Base-by-base conservation (phyloP, 805 yeast species). In the Kodamaea kaohsiungensis region DNA sequence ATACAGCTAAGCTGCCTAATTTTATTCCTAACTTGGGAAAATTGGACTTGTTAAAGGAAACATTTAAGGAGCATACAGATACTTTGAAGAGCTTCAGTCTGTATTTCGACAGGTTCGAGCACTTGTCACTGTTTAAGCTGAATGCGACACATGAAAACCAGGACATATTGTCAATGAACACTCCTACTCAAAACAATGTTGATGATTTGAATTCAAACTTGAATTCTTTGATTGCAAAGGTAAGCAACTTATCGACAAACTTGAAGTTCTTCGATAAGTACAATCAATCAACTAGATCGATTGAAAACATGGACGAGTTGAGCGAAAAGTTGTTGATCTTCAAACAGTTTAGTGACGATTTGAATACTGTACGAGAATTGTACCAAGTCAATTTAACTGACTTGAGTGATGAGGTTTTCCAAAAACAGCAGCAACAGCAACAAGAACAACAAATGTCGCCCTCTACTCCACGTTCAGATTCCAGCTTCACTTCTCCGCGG, bases 281-380 rank as follows among this genome's bases (percentile, higher is more conserved):
- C 58, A 70, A 72, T 54, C 65, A 63, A 42, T 67, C 76, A 1
- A 72, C 72, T 1, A 45, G 59, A 27, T 49, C 56, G 5, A 55
- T 63, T 4, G 55, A 60, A 13, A 67, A 65, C 47, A 56, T 61
- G 7, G 75, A 72, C 19, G 79, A 75, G 51, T 53, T 65, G 19
- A 65, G 68, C 49, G 79, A 75, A 52, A 73, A 74, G 53, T 42
- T 75, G 10, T 53, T 66, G 54, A 76, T 75, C 1, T 74, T 73
- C 53, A 60, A 60, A 18, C 74, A 71, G 60, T 75, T 76, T 47
- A 61, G 61, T 25, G 66, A 65, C 7, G 80, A 76, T 33, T 43
- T 76, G 2, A 56, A 55, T 27, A 38, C 55, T 16, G 63, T 72
- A 13, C 65, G 65, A 48, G 69, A 67, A n/a, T 49, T 75, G 8